phyloP scores from a whole-genome alignment of 768 basidiomycete genomes.

The Hypsizygus marmoreus region DNA sequence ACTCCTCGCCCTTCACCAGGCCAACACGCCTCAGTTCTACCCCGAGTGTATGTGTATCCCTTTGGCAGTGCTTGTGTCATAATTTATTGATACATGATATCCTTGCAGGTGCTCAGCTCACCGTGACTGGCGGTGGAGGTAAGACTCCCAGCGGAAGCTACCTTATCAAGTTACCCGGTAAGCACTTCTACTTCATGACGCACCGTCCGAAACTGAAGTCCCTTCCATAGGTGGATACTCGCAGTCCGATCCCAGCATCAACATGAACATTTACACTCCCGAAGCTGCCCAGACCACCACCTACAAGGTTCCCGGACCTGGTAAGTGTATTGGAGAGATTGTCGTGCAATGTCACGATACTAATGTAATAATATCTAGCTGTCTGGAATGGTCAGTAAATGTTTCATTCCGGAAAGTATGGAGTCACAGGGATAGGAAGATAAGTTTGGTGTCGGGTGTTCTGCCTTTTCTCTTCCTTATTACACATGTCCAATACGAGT shows the following conservation, averaged over 20 bases:
- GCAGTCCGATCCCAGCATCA: conserved; percentile 35
- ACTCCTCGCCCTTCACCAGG: conserved; percentile 38
- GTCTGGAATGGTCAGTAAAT: conserved; percentile 24
- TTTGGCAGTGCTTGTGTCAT: neutral
- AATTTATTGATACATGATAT: neutral
- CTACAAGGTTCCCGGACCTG: conserved; percentile 36
- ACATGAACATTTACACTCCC: conserved; percentile 38
- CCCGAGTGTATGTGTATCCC: conserved; percentile 35
- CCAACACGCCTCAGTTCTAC: conserved; percentile 42
- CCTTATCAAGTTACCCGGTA: conserved; percentile 38
- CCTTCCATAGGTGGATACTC: conserved; percentile 27
- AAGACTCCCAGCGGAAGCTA: conserved; percentile 31
- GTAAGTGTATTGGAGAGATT: conserved; percentile 16
- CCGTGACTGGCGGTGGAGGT: conserved; percentile 36
- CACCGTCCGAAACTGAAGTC: neutral
- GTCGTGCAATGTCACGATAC: neutral
- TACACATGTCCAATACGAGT: neutral
- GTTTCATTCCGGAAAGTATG: too few species aligned
- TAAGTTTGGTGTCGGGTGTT: neutral
- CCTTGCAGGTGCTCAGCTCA: conserved; percentile 33
- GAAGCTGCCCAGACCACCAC: conserved; percentile 31
- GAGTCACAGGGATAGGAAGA: neutral
- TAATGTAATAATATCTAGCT: conserved; percentile 10
- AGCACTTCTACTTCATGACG: neutral
- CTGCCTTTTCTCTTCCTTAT: neutral